A percentile compares a stretch with the other conserved stretches of the same genome.
phyloP scores from a whole-genome alignment of 225 moss, liverwort and hornwort species.

The Pseudoscleropodium purum region DNA sequence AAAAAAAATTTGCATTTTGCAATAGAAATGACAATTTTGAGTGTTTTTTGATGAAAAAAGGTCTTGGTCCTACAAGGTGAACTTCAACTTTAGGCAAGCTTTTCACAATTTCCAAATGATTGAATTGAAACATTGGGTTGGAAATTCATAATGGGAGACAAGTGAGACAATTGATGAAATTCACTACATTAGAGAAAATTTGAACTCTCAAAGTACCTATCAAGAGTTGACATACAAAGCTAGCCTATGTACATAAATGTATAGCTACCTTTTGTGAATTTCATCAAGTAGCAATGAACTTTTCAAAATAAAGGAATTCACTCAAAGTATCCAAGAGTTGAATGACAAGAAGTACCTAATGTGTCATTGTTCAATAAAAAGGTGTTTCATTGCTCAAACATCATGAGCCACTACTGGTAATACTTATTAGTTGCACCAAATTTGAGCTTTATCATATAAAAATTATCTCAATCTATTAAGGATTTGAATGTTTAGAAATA shows the following conservation, averaged over 20 bases:
- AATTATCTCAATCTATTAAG: background rate
- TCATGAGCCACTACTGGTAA: too few relatives aligned
- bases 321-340: background rate
- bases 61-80: accelerated
- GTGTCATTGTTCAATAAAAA: too few relatives aligned
- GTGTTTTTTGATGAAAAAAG: background rate
- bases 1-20: background rate
- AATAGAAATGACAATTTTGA: background rate
- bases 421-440: too few relatives aligned
- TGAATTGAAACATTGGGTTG: background rate
- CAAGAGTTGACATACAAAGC: background rate
- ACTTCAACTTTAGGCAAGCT: background rate
- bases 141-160: background rate
- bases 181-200: background rate
- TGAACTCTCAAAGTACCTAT: background rate
- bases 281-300: background rate
- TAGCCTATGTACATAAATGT: background rate
- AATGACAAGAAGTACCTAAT: background rate
- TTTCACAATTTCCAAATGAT: background rate
- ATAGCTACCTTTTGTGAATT: background rate
- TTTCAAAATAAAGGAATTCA: background rate
- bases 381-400: background rate
- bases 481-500: background rate
- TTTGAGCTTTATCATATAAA: too few relatives aligned
- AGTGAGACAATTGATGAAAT: background rate